Evolutionary conservation across 257 asterid species (phyloP), one percentile per base, ranked within the genome.

Genomic region (Solanum piurae): DNA sequence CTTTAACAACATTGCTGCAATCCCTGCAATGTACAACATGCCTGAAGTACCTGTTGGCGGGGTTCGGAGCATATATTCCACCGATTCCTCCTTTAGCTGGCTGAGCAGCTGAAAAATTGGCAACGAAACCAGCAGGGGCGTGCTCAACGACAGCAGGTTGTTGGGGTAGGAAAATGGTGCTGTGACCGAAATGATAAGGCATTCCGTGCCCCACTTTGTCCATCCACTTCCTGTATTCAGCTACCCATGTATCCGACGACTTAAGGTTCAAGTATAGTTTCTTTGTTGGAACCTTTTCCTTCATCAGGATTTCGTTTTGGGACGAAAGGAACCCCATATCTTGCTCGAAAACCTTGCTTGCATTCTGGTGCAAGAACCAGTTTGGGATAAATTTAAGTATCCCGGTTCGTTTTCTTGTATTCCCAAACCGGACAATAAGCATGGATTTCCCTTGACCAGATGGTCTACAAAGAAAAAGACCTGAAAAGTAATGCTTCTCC

Each of bases 271-370:
- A 93, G 58, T 96, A 96, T 42, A 96, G 92, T 27, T 90, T 87
- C 85, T 92, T 96, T 1, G 99, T 96, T 40, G 99, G 99, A 37
- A 95, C 93, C 52, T 93, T 95, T 87, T 94, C 98, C 85, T 94
- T 96, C 93, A 96, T 89, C 6, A 96, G 95, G 64, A 91, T 93
- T 74, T 96, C 98, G 10, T 96, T 96, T 87, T 96, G 99, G 21
- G 99, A 96, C 5, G 99, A 96, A 16, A 96, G 98, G 85, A 96
- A 96, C 3, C 99, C 99, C 99, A 96, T 96, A 75, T 96, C 99
- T 91, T 96, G 99, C 93, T 96, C 99, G 69, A 96, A 96, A 11
- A 96, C 98, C 91, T 96, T 96, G 77, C 97, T 73, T 3, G 99
- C 96, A 87, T 96, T 95, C 91, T 95, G 98, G 88, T 96, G 99